Evolutionary conservation across 345 rosid genomes (phyloP), one percentile per base, ranked within the genome.

Genomic region (Rhodomyrtus tomentosa): DNA sequence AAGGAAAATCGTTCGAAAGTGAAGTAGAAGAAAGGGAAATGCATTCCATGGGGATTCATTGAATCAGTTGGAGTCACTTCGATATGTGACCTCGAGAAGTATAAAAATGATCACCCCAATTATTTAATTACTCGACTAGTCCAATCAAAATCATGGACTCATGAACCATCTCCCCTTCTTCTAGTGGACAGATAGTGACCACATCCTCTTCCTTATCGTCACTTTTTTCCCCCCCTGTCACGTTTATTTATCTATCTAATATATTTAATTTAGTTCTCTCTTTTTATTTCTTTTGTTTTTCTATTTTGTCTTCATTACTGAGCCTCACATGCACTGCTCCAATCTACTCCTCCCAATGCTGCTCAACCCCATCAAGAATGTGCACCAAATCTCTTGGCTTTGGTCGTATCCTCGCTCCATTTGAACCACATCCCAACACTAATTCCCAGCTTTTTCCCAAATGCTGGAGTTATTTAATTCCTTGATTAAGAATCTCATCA

Each of bases 311-410:
- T 36, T 68, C 79, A 36, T 68, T 68, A 36, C 79, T 68, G 79
- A 36, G 45, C 79, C 51, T 84, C 85, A 84, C 85, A 84, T 73
- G 85, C 85, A 51, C 62, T 73, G 85, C 32, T 73, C 85, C 82
- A 84, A 84, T 84, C 81, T 54, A 49, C 82, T 84, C 68, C 50
- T 74, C 58, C 85, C 85, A n/a, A 51, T 73, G 82, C 82, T 82
- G 51, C 85, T 53, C 50, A 24, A 38, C 62, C 55, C 49, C 40
- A 27, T 50, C n/a, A 45, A 25, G 16, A 27, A 52, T 36, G 25
- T 36, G 79, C 79, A 68, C 45, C 79, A 81, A 45, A 81, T 81
- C 18, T 81, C 25, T 36, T 5, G 73, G 80, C 62, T 40, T 58
- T 58, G 52, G 53, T 62, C 74, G 24, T 36, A 50, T 68, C 50